Percentiles rank a stretch among this genome's conserved stretches.
These are phyloP conservation scores for Spinellus fusiger DNA, from an alignment of 192 early-diverging fungal genomes.

Conservation along the genomic window DNA sequence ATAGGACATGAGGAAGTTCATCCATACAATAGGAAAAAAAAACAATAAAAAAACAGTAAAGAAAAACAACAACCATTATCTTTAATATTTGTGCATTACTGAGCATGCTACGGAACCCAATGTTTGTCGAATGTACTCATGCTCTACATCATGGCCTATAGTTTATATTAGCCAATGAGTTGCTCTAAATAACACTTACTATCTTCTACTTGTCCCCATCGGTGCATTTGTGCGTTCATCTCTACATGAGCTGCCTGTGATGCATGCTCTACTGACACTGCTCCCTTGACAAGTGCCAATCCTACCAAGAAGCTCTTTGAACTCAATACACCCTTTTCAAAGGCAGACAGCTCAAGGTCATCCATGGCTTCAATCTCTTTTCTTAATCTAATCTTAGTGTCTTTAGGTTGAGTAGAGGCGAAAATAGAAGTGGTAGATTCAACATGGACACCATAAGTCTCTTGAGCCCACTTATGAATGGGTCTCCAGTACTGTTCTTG, in stretches of 20 bases:
- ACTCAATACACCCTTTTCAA: conserved; percentile 80
- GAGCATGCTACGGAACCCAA: conserved; percentile 68
- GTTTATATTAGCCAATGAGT: too few species aligned
- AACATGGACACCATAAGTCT: conserved; percentile 61
- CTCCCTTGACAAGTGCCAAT: conserved; percentile 77
- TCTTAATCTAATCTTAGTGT: conserved; percentile 53
- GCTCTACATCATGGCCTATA: conserved; percentile 66
- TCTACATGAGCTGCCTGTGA: conserved; percentile 79
- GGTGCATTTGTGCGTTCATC: conserved; percentile 76
- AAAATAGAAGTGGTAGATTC: conserved; percentile 68
- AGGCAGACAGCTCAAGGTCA: conserved; percentile 74
- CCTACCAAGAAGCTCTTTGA: conserved; percentile 90
- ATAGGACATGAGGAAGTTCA: background rate
- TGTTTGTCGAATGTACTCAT: conserved; percentile 65
- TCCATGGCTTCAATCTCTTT: conserved; percentile 51
- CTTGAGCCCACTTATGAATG: conserved; percentile 69
- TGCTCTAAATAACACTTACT: conserved; percentile 43
- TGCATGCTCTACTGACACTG: conserved; percentile 68
- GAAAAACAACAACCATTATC: background rate
- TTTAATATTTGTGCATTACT: conserved; percentile 25
- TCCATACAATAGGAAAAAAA: background rate
- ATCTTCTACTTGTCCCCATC: conserved; percentile 90
- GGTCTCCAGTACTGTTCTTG: conserved; percentile 79
- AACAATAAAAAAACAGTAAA: background rate
- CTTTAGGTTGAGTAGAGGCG: conserved; percentile 56